Conservation (phyloP, 2,329 filamentous ascomycete genomes). For the Ceratocystis eucalypticola region DNA sequence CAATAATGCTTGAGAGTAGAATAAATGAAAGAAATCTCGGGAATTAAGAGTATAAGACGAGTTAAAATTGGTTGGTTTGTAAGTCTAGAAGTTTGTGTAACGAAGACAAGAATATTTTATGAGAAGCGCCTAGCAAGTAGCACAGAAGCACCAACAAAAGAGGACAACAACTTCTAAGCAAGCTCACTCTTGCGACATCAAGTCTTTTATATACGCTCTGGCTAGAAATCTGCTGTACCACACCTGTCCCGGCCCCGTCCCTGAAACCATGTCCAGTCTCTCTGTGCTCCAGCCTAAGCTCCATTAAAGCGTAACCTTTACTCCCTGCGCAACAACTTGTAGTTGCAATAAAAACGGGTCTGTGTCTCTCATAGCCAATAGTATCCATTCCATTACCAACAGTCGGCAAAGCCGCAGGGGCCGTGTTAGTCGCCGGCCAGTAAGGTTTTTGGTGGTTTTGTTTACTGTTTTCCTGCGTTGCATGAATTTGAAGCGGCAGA, state of each 20-base stretch:
- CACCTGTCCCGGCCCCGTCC: neutral
- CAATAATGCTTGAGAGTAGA: neutral
- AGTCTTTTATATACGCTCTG: neutral
- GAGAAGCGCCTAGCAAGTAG: too few species aligned
- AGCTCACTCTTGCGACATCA: too few species aligned
- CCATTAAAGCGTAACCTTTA: neutral
- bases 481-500: neutral
- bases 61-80: too few species aligned
- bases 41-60: neutral
- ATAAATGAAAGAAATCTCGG: neutral
- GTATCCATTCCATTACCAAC: neutral
- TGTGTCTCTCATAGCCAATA: neutral
- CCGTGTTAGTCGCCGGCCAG: neutral
- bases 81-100: neutral
- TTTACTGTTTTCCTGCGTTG: neutral
- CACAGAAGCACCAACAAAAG: too few species aligned
- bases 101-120: too few species aligned
- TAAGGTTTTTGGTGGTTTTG: too few species aligned
- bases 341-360: conserved; percentile 4
- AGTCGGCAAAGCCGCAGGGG: conserved; percentile 4
- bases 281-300: neutral
- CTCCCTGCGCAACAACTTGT: neutral
- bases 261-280: neutral
- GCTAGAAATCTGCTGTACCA: neutral
- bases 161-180: too few species aligned